Percentiles rank a stretch among this genome's conserved stretches.
Conservation (phyloP, 805 yeast genomes). For the Wickerhamomyces alni region DNA sequence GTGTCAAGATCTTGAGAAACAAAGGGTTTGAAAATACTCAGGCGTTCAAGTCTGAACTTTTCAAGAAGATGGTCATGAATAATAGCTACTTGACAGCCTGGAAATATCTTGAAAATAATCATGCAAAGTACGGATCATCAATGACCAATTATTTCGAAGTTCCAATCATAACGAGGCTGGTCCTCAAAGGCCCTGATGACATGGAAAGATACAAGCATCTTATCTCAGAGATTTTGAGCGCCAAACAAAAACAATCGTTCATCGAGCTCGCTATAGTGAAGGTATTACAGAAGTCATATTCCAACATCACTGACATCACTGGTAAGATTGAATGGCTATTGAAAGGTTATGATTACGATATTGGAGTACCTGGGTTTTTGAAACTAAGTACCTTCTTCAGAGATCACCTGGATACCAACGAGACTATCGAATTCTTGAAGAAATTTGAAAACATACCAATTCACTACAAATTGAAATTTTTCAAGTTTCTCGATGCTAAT, state of each 20-base stretch:
- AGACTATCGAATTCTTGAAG: not conserved
- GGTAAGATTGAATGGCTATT: conserved; percentile 4
- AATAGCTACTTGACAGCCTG: not conserved
- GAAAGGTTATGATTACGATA: conserved; percentile 3
- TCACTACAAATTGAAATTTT: not conserved
- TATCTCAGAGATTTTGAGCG: not conserved
- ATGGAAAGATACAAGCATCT: not conserved
- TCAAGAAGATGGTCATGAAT: not conserved
- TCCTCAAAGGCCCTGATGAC: not conserved
- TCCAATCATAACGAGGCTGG: not conserved
- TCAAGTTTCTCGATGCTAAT: not conserved
- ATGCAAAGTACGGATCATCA: not conserved
- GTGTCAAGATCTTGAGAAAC: not conserved
- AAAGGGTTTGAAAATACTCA: not conserved
- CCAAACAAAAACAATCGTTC: not conserved
- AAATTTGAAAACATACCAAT: not conserved
- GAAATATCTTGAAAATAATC: not conserved
- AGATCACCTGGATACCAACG: not conserved
- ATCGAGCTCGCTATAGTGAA: not conserved
- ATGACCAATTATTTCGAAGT: not conserved
- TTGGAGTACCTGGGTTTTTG: not conserved
- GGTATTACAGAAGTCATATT: conserved; percentile 1
- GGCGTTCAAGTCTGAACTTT: not conserved
- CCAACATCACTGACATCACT: conserved; percentile 5
- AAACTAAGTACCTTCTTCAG: not conserved